These are phyloP conservation scores for Aspergillus affinis DNA, from an alignment of 495 filamentous ascomycete genomes.

Conservation along the genomic window DNA sequence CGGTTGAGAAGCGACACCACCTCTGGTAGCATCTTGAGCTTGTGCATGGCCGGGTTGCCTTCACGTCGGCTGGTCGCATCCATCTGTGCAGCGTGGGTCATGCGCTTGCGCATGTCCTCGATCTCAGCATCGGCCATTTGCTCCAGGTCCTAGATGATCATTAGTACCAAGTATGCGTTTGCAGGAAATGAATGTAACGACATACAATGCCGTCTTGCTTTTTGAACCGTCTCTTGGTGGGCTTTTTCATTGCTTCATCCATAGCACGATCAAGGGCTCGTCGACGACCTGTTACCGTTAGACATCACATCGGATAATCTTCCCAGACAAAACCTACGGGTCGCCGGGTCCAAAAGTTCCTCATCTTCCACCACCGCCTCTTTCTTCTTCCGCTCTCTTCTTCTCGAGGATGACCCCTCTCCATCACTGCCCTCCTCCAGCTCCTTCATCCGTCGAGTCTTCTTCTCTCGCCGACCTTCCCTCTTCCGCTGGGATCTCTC, in stretches of 20 bases:
- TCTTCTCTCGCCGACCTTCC: slow-evolving; percentile 75
- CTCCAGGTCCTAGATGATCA: slow-evolving; percentile 72
- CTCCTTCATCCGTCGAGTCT: slow-evolving; percentile 60
- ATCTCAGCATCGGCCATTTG: slow-evolving; percentile 86
- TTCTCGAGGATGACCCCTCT: slow-evolving; percentile 58
- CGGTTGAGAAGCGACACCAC: slow-evolving; percentile 86
- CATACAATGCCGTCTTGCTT: slow-evolving; percentile 87
- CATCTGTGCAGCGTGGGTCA: slow-evolving; percentile 86
- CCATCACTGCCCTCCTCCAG: slow-evolving; percentile 52
- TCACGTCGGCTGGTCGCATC: slow-evolving; percentile 78
- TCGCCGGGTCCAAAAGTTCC: slow-evolving; percentile 57
- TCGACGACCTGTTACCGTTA: slow-evolving; percentile 55
- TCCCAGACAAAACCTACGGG: slow-evolving; percentile 35
- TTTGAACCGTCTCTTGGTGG: slow-evolving; percentile 68
- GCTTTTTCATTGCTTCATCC: slow-evolving; percentile 81
- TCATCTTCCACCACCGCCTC: slow-evolving; percentile 60
- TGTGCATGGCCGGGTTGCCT: slow-evolving; percentile 81
- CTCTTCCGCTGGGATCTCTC: slow-evolving; percentile 64
- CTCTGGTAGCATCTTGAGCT: slow-evolving; percentile 91
- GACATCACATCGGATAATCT: not conserved
- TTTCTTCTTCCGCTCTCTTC: slow-evolving; percentile 49
- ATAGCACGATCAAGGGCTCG: slow-evolving; percentile 81
- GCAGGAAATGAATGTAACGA: slow-evolving; percentile 16
- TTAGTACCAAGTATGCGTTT: slow-evolving; percentile 12
- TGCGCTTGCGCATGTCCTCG: slow-evolving; percentile 79